Percentiles rank a stretch among this genome's conserved stretches.
Conservation (phyloP, 164 flowering plant species). For the Vitis riparia region DNA sequence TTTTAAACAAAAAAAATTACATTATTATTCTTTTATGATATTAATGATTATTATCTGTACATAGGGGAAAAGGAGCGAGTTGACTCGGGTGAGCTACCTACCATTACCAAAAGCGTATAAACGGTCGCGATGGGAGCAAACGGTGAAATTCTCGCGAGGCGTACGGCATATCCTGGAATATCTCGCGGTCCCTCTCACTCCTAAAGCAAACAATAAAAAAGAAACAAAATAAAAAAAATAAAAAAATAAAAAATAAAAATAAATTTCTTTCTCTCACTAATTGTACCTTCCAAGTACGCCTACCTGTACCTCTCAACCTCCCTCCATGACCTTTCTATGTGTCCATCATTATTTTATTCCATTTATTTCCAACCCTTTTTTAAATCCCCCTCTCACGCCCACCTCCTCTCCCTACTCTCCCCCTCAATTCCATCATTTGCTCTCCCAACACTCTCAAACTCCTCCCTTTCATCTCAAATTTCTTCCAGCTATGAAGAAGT, state of each 20-base stretch:
- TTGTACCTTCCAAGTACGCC: slow-evolving; percentile 69
- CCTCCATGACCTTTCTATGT: slow-evolving; percentile 27
- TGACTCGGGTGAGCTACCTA: background rate
- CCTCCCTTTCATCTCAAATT: background rate
- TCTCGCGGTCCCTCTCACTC: too few relatives aligned
- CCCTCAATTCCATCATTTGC: too few relatives aligned
- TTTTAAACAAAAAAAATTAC: too few relatives aligned
- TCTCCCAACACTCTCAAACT: too few relatives aligned
- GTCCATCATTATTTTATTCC: background rate
- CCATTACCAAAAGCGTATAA: too few relatives aligned
- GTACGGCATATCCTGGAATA: too few relatives aligned
- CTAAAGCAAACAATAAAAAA: background rate
- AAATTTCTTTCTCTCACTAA: background rate
- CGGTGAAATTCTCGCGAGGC: too few relatives aligned
- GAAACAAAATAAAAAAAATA: background rate
- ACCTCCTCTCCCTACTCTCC: slow-evolving; percentile 9
- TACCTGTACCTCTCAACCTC: slow-evolving; percentile 45
- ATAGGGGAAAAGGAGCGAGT: too few relatives aligned
- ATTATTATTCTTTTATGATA: too few relatives aligned
- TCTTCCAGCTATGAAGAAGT: slow-evolving; percentile 47
- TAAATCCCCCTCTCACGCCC: background rate
- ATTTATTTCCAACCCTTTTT: background rate
- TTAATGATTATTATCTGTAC: too few relatives aligned
- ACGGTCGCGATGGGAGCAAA: too few relatives aligned
- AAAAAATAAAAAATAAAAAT: background rate